These are phyloP conservation scores for Immersiporthe knoxdaviesiana DNA, from an alignment of 2,329 filamentous ascomycete species.

Conservation along the genomic window DNA sequence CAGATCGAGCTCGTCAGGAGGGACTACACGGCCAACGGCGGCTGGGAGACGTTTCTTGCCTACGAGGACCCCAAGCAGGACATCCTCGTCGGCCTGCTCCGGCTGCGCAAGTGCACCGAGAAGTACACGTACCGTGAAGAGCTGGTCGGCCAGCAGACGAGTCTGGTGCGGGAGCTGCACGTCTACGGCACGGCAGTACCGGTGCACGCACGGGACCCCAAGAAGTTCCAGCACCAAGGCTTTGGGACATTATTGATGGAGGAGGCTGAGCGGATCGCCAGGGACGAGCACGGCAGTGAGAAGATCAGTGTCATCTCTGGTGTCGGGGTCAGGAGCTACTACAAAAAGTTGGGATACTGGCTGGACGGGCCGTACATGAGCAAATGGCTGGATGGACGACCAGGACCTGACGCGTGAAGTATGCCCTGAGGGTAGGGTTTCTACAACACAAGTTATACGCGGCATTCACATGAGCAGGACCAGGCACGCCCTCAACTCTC, in stretches of 20 bases:
- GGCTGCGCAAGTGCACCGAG: conserved; percentile 85
- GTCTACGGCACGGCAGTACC: conserved; percentile 98
- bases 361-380: conserved; percentile 88
- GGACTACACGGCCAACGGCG: conserved; percentile 93
- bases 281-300: conserved; percentile 88
- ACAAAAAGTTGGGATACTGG: conserved; percentile 88
- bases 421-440: not conserved
- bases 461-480: conserved; percentile 43
- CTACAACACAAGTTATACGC: not conserved
- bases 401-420: conserved; percentile 31
- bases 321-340: conserved; percentile 94
- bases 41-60: conserved; percentile 97
- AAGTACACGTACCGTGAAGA: conserved; percentile 93
- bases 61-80: conserved; percentile 99
- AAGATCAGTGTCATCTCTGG: conserved; percentile 99
- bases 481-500: not conserved
- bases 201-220: conserved; percentile 89
- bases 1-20: conserved; percentile 93
- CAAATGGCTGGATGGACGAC: conserved; percentile 62
- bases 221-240: conserved; percentile 98
- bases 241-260: conserved; percentile 98
- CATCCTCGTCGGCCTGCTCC: conserved; percentile 88
- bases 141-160: conserved; percentile 82
- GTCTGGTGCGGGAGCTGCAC: conserved; percentile 90
- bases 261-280: conserved; percentile 92